These are phyloP conservation scores for Pichia sorboxylosa DNA, from an alignment of 1,139 yeast genomes.

Conservation along the genomic window DNA sequence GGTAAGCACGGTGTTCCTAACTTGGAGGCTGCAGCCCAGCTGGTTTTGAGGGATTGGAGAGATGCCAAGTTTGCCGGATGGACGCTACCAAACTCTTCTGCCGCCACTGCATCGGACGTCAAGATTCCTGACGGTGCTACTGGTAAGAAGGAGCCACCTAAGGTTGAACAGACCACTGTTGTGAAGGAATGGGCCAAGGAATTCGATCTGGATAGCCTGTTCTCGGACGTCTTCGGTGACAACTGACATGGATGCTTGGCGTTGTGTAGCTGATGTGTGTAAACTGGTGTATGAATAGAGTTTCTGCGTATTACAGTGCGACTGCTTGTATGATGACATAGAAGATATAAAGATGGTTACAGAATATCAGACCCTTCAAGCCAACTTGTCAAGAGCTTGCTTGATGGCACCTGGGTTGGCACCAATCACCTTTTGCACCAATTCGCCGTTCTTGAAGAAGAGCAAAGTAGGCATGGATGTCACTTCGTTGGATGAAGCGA, in stretches of 20 bases:
- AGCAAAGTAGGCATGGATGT: constrained; percentile 86
- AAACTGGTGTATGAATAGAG: too few species aligned
- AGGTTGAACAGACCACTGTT: constrained; percentile 65
- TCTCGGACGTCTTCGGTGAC: constrained; percentile 27
- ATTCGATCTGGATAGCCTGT: constrained; percentile 79
- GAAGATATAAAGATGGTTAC: too few species aligned
- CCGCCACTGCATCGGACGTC: constrained; percentile 8
- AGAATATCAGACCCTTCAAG: too few species aligned
- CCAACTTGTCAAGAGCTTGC: constrained; percentile 40
- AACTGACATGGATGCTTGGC: too few species aligned
- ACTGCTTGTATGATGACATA: too few species aligned
- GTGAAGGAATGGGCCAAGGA: constrained; percentile 91
- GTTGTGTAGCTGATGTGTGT: too few species aligned
- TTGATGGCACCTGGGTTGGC: constrained; percentile 79
- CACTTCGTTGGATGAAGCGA: constrained; percentile 65
- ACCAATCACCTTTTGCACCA: constrained; percentile 67
- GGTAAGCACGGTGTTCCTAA: constrained; percentile 93
- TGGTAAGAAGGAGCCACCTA: constrained; percentile 24
- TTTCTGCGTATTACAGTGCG: too few species aligned
- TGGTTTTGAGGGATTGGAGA: constrained; percentile 90
- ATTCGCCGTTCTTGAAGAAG: constrained; percentile 66
- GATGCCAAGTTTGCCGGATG: constrained; percentile 91
- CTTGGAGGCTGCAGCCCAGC: constrained; percentile 69
- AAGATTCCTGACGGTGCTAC: constrained; percentile 26
- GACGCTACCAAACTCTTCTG: constrained; percentile 67